Evolutionary conservation across 139 green algal species (phyloP).

Genomic region (Micractinium conductrix): DNA sequence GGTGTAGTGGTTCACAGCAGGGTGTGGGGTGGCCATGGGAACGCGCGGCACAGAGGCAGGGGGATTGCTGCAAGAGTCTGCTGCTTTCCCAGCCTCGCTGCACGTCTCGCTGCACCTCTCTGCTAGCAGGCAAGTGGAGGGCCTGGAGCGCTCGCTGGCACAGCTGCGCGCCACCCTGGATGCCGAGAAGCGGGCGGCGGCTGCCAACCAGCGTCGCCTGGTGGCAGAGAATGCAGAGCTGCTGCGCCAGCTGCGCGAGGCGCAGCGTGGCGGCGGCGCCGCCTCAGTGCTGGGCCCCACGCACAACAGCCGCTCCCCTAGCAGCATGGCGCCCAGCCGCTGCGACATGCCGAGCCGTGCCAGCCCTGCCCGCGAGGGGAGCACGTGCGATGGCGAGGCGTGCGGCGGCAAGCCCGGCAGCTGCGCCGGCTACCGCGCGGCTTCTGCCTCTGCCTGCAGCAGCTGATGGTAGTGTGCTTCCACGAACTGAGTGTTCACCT

Average conservation of each 20-base stretch:
- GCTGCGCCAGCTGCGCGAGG: slow-evolving; percentile 59
- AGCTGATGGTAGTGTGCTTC: no score
- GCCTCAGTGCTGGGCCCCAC: neutral
- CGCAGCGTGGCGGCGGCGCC: neutral
- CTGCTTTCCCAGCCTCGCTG: no score
- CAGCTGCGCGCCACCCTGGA: slow-evolving; percentile 82
- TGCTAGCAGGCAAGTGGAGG: slow-evolving; percentile 67
- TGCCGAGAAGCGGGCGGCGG: slow-evolving; percentile 53
- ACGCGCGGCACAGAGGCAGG: no score
- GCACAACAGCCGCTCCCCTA: neutral
- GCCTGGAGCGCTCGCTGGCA: slow-evolving; percentile 84
- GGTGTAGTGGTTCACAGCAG: no score
- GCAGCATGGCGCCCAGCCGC: neutral
- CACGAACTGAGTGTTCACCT: no score
- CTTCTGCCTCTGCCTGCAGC: no score
- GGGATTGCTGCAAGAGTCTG: no score
- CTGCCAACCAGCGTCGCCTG: slow-evolving; percentile 39
- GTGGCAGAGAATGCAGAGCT: slow-evolving; percentile 86
- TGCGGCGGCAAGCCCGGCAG: neutral
- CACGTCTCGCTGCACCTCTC: no score
- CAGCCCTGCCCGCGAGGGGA: neutral
- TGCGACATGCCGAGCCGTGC: neutral
- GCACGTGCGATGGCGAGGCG: neutral
- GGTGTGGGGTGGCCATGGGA: no score
- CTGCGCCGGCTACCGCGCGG: neutral